These are phyloP conservation scores for Helicostylum pulchrum DNA, from an alignment of 192 early-diverging fungal species.

Conservation along the genomic window DNA sequence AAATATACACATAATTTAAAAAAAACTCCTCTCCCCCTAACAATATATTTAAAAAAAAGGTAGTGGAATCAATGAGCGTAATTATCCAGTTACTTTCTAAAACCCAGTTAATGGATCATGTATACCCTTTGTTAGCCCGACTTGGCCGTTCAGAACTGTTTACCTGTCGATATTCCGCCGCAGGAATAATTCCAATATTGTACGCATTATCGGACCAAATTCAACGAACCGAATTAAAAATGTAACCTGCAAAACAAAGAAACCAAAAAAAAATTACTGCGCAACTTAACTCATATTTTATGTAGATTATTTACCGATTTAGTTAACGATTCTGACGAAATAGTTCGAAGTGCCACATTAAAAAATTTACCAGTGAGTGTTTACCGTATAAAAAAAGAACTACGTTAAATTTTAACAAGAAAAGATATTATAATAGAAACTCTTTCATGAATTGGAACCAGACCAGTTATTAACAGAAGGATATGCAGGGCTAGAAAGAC, in stretches of 20 bases:
- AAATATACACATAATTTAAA: background rate
- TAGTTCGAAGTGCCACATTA: conserved; percentile 93
- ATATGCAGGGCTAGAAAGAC: no score
- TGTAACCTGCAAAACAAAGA: conserved; percentile 44
- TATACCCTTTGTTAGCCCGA: conserved; percentile 87
- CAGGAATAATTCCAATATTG: conserved; percentile 84
- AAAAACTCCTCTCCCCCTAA: no score
- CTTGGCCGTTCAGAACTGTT: conserved; percentile 94
- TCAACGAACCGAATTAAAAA: conserved; percentile 82
- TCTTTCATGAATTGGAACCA: no score
- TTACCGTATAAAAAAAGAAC: background rate
- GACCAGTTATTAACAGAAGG: no score
- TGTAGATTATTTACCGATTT: conserved; percentile 73
- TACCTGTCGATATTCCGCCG: conserved; percentile 88
- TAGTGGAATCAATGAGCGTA: conserved; percentile 89
- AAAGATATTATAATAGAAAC: no score
- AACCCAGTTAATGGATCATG: conserved; percentile 81
- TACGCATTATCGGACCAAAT: conserved; percentile 68
- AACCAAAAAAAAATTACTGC: background rate
- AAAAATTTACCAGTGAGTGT: conserved; percentile 68
- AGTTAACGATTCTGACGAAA: conserved; percentile 90
- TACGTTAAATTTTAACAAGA: no score
- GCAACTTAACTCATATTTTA: conserved; percentile 4
- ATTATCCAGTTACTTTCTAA: conserved; percentile 70
- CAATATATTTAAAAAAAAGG: conserved; percentile 56